phyloP scores from a whole-genome alignment of 2,329 filamentous ascomycete genomes.

The Myriosclerotinia curreyana region DNA sequence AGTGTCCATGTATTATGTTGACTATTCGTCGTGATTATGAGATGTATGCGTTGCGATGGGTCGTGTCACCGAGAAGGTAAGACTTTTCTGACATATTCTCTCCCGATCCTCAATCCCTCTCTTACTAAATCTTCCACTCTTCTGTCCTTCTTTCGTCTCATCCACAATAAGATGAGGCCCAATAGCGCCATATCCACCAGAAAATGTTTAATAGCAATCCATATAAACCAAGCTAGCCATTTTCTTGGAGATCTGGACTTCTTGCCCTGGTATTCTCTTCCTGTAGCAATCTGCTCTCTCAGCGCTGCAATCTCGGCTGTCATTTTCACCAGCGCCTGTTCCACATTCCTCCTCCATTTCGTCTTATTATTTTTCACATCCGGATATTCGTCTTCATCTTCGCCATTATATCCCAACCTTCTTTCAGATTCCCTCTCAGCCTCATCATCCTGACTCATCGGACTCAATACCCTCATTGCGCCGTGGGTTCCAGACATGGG shows the following conservation, averaged over 20 bases:
- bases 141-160: constrained; percentile 67
- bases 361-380: constrained; percentile 45
- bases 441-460: constrained; percentile 81
- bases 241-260: constrained; percentile 62
- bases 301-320: constrained; percentile 90
- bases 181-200: constrained; percentile 68
- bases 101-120: constrained; percentile 54
- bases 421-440: constrained; percentile 54
- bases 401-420: constrained; percentile 43
- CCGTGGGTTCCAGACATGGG: constrained; percentile 50
- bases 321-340: constrained; percentile 81
- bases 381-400: constrained; percentile 45
- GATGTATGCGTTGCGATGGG: background rate
- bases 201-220: constrained; percentile 69
- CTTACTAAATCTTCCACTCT: constrained; percentile 72
- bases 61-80: constrained; percentile 48
- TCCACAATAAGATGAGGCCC: constrained; percentile 64
- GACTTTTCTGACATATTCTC: constrained; percentile 58
- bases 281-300: constrained; percentile 81
- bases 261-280: constrained; percentile 66
- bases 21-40: background rate
- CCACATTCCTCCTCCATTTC: constrained; percentile 78
- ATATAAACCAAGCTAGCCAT: constrained; percentile 70
- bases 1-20: background rate
- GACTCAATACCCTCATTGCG: constrained; percentile 70